Percentiles rank a stretch among this genome's conserved stretches.
phyloP scores from a whole-genome alignment of 169 alveolate species.

The Plasmodium gallinaceum region DNA sequence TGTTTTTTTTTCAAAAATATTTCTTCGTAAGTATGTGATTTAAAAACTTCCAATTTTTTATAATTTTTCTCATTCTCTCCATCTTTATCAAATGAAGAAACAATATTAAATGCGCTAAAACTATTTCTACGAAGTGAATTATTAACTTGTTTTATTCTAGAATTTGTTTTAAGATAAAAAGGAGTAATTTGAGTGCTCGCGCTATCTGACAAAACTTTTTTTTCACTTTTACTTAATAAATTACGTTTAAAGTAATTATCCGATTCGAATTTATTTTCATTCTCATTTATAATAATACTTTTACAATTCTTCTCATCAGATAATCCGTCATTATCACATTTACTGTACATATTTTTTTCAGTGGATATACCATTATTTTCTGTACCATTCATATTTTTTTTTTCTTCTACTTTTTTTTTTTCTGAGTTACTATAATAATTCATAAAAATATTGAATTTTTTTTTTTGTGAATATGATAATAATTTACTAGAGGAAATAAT shows the following conservation, averaged over 20 bases:
- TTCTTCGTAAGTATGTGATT: slow-evolving; percentile 27
- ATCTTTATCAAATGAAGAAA: not conserved
- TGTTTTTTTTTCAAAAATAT: not conserved
- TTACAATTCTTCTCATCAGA: not conserved
- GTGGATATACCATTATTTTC: not conserved
- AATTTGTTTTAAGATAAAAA: too few relatives aligned
- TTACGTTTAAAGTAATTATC: not conserved
- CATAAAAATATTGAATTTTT: slow-evolving; percentile 22
- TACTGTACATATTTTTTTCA: too few relatives aligned
- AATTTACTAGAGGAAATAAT: slow-evolving; percentile 57
- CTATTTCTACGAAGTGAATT: too few relatives aligned
- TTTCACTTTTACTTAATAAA: not conserved
- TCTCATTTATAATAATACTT: not conserved
- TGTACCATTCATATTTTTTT: not conserved
- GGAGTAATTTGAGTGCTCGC: too few relatives aligned
- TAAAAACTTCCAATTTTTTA: not conserved
- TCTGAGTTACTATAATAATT: not conserved
- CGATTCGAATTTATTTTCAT: not conserved
- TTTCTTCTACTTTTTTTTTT: not conserved
- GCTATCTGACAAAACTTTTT: not conserved
- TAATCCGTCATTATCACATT: not conserved
- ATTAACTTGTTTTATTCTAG: too few relatives aligned
- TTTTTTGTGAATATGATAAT: slow-evolving; percentile 15
- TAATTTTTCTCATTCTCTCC: not conserved
- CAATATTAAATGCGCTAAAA: too few relatives aligned